Evolutionary conservation across 768 basidiomycete genomes (phyloP), one percentile per base, ranked within the genome.

Genomic region (Gyrodon lividus): DNA sequence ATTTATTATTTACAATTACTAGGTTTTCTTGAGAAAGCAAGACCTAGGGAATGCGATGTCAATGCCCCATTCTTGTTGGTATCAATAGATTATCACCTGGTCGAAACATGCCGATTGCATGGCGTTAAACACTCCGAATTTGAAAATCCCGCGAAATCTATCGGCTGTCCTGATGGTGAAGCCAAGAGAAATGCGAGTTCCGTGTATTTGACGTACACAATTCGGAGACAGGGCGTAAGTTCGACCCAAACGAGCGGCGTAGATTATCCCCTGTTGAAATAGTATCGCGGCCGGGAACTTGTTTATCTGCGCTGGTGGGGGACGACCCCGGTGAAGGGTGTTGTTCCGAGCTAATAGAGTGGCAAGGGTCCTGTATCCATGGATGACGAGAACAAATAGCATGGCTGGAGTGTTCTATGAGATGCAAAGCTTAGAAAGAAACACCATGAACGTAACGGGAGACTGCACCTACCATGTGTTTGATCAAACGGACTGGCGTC

Each of bases 101-200:
- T 88, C 80, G 57, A 89, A 91, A 64, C 90, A 93, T 24, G 75
- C 76, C 13, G 89, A 92, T 59, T 99, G 96, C 19, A 98, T 82
- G 3, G 87, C 85, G 65, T 98, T 98, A 76, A 98, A 98, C 3
- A 87, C 81, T 0, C 84, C 84, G 57, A 95, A 97, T 61, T 88
- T 89, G 79, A 95, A 97, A 2, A 92, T 72, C 0, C 77, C 73
- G 14, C 89, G 82, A 67, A 87, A 93, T 14, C 84, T 76, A 62
- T 93, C 89, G 45, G 92, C 95, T 96, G 58, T 8, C 40, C 40
- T 14, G 52, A 34, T 55, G n/a, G 31, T 54, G 55, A 42, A 52
- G 52, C 45, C 46, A n/a, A 13, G 30, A 4, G n/a, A 50, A 28
- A 51, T 10, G 38, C 26, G 23, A 41, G 14, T 19, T 24, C 16